A percentile compares a stretch with the other conserved stretches of the same genome.
Evolutionary conservation across 768 basidiomycete genomes (phyloP).

Genomic region (Ramaria rubella): DNA sequence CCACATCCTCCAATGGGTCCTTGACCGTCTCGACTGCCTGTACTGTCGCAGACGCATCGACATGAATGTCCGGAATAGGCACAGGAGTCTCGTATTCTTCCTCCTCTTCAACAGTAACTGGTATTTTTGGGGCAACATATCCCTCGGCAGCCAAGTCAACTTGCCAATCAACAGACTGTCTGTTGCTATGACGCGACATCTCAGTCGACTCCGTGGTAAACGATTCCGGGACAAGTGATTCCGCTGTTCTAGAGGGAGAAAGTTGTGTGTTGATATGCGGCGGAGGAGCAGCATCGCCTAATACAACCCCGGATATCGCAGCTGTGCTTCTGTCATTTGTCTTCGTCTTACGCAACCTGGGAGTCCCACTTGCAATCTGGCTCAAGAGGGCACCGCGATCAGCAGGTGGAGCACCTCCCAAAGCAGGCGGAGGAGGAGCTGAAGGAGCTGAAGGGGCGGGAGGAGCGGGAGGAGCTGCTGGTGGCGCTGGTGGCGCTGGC

Average conservation of each 20-base stretch:
- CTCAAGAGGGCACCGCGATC: conserved; percentile 50
- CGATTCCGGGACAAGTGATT: conserved; percentile 21
- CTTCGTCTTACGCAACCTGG: conserved; percentile 61
- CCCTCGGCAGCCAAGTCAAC: conserved; percentile 73
- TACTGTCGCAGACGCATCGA: conserved; percentile 41
- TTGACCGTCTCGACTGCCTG: conserved; percentile 17
- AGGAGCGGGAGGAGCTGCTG: conserved; percentile 26
- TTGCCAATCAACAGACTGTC: conserved; percentile 90
- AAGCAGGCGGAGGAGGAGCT: conserved; percentile 25
- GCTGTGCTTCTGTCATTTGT: conserved; percentile 81
- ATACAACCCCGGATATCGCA: conserved; percentile 62
- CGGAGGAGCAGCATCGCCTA: conserved; percentile 70
- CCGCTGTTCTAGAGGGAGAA: conserved; percentile 32
- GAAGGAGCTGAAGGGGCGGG: conserved; percentile 24
- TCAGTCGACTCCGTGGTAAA: conserved; percentile 14
- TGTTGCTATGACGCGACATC: conserved; percentile 37
- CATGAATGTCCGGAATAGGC: conserved; percentile 49
- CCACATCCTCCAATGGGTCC: conserved; percentile 68
- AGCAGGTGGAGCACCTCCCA: conserved; percentile 23
- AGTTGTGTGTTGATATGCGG: conserved; percentile 53
- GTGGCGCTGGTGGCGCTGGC: conserved; percentile 22
- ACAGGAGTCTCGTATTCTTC: conserved; percentile 39
- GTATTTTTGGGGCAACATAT: conserved; percentile 33
- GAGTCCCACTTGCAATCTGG: conserved; percentile 71
- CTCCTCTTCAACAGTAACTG: conserved; percentile 54